Percentiles rank a stretch among this genome's conserved stretches.
phyloP scores from a whole-genome alignment of 1,139 yeast genomes.

The Magnusiomyces tetraspermus region DNA sequence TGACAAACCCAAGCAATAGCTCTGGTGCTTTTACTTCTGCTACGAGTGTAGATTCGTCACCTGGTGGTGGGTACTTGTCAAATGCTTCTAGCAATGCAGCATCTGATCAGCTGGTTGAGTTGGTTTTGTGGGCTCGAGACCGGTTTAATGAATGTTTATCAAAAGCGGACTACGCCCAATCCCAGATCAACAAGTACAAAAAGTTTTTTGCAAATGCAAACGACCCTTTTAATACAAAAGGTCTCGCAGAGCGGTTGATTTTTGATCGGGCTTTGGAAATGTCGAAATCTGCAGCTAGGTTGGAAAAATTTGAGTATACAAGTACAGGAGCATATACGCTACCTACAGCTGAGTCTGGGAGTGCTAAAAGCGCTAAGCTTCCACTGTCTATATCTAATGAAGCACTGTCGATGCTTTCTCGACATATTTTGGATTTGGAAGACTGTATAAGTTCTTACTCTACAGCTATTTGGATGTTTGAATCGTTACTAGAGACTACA shows the following conservation, averaged over 20 bases:
- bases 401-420: neutral
- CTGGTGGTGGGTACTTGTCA: too few relatives aligned
- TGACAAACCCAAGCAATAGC: conserved; percentile 3
- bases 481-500: conserved; percentile 52
- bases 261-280: conserved; percentile 91
- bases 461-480: conserved; percentile 92
- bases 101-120: conserved; percentile 51
- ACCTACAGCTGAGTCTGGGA: neutral
- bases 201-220: conserved; percentile 14
- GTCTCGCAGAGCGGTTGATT: conserved; percentile 67
- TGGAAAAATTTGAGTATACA: conserved; percentile 53
- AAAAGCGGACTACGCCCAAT: conserved; percentile 69
- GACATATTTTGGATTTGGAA: conserved; percentile 45
- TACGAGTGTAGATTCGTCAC: neutral
- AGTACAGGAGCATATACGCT: neutral
- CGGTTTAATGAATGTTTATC: conserved; percentile 82
- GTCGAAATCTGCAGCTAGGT: conserved; percentile 82
- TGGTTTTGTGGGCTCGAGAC: conserved; percentile 89
- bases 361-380: too few relatives aligned
- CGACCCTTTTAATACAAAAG: conserved; percentile 15
- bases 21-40: conserved; percentile 20
- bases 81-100: conserved; percentile 28
- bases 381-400: too few relatives aligned
- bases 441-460: conserved; percentile 86
- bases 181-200: conserved; percentile 25